phyloP scores from a whole-genome alignment of 371 early-diverging fungal genomes.

The Entomophthora muscae region DNA sequence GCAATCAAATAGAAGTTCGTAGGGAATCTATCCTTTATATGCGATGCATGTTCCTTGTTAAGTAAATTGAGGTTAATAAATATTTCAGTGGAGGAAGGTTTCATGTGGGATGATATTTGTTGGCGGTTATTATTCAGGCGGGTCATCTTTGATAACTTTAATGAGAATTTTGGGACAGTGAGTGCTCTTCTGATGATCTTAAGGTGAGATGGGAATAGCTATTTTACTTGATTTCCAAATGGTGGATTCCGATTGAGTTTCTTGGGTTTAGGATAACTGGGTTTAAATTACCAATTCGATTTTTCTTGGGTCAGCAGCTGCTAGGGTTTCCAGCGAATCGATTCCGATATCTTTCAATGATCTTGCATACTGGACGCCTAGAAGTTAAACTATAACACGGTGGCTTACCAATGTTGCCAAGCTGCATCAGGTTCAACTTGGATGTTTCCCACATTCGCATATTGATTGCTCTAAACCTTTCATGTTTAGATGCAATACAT shows the following conservation, averaged over 20 bases:
- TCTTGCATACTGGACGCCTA: background rate
- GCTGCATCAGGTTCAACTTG: background rate
- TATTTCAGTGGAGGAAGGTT: background rate
- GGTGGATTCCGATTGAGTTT: constrained; percentile 6
- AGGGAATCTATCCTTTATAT: background rate
- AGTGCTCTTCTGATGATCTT: background rate
- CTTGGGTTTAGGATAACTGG: background rate
- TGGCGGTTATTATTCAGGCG: background rate
- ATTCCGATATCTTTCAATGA: background rate
- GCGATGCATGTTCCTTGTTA: background rate
- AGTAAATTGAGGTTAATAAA: background rate
- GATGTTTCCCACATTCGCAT: background rate
- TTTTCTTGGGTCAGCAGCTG: background rate
- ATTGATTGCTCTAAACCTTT: background rate
- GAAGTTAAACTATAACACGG: background rate
- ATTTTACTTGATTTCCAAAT: constrained; percentile 6
- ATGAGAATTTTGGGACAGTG: background rate
- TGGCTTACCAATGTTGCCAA: constrained; percentile 6
- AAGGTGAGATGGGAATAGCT: background rate
- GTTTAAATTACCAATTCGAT: constrained; percentile 2
- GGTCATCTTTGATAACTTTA: background rate
- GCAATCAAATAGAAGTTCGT: background rate
- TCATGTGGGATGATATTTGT: background rate
- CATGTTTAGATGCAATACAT: background rate
- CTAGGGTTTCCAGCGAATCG: background rate